Conservation (phyloP, 2,329 filamentous ascomycete genomes). For the Davidsoniella eucalypti region DNA sequence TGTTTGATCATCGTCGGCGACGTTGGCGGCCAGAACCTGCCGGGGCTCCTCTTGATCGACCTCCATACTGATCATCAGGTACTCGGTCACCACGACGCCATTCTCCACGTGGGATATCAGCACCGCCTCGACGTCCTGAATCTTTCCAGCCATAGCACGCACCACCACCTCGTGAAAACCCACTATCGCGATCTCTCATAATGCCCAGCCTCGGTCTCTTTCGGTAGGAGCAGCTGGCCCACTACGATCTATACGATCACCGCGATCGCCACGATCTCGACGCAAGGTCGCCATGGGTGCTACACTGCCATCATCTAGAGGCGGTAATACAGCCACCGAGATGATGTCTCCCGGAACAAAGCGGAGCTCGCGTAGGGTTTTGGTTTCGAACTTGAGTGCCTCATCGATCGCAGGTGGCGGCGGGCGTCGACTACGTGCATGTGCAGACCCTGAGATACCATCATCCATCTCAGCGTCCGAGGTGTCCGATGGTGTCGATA, state of each 20-base stretch:
- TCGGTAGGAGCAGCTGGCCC: slow-evolving; percentile 11
- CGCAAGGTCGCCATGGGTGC: slow-evolving; percentile 41
- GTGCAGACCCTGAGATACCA: slow-evolving; percentile 51
- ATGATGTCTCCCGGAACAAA: slow-evolving; percentile 87
- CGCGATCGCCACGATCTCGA: slow-evolving; percentile 20
- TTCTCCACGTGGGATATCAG: slow-evolving; percentile 16
- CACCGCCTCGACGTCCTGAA: slow-evolving; percentile 15
- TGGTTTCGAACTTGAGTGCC: slow-evolving; percentile 43
- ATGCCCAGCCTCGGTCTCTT: slow-evolving; percentile 13
- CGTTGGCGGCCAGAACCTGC: too few species aligned
- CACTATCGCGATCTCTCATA: neutral
- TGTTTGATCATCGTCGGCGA: too few species aligned
- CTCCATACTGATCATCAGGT: neutral
- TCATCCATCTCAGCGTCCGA: slow-evolving; percentile 35
- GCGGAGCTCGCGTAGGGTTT: slow-evolving; percentile 57
- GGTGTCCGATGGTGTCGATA: slow-evolving; percentile 15
- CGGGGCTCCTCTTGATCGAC: too few species aligned
- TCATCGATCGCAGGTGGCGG: slow-evolving; percentile 18
- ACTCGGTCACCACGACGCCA: slow-evolving; percentile 20
- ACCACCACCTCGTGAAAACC: neutral
- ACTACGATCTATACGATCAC: too few species aligned
- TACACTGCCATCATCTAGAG: slow-evolving; percentile 56
- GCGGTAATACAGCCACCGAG: slow-evolving; percentile 64
- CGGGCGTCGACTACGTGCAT: slow-evolving; percentile 55
- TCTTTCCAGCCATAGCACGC: slow-evolving; percentile 10